A percentile compares a stretch with the other conserved stretches of the same genome.
Evolutionary conservation across 805 yeast genomes (phyloP).

Genomic region (Lipomyces yamanashiensis): DNA sequence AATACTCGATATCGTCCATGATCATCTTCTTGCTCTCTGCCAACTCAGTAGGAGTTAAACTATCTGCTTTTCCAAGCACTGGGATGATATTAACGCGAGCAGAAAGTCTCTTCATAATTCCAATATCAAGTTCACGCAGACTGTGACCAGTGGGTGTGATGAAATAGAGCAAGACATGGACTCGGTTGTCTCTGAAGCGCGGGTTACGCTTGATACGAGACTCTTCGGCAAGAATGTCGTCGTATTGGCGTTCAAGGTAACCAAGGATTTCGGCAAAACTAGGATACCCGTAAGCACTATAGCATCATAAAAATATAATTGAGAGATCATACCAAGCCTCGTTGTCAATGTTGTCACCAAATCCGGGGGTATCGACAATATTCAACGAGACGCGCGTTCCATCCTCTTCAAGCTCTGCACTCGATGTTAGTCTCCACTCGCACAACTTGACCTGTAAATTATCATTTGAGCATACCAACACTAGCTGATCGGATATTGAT

Average conservation of each 20-base stretch:
- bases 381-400: constrained; percentile 59
- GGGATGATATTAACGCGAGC: constrained; percentile 82
- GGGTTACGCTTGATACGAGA: constrained; percentile 74
- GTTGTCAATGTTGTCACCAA: constrained; percentile 77
- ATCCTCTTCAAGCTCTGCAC: constrained; percentile 58
- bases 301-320: background rate
- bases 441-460: background rate
- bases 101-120: constrained; percentile 69
- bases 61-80: constrained; percentile 78
- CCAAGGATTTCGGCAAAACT: constrained; percentile 55
- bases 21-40: constrained; percentile 57
- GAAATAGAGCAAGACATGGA: constrained; percentile 79
- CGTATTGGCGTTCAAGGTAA: constrained; percentile 73
- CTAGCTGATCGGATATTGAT: constrained; percentile 54
- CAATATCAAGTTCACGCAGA: constrained; percentile 70
- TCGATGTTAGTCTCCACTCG: background rate
- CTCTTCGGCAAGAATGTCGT: constrained; percentile 73
- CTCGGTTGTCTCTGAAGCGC: constrained; percentile 70
- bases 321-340: constrained; percentile 47
- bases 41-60: constrained; percentile 70
- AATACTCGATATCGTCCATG: constrained; percentile 59
- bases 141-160: constrained; percentile 64
- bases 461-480: constrained; percentile 28
- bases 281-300: background rate
- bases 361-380: constrained; percentile 73